These are phyloP conservation scores for Hortiboletus flavorubellus DNA, from an alignment of 768 basidiomycete genomes.

Conservation along the genomic window DNA sequence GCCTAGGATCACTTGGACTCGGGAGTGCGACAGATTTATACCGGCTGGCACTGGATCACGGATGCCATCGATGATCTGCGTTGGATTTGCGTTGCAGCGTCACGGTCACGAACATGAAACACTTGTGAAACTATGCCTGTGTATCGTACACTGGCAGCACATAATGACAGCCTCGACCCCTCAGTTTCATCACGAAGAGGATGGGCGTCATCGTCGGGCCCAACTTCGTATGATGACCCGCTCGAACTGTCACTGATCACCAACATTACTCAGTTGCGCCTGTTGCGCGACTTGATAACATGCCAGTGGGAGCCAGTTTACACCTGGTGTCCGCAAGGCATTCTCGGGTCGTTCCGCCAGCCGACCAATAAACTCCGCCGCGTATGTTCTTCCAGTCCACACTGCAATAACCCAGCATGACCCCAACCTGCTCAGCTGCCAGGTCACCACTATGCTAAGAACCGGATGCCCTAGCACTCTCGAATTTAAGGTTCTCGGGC, in stretches of 20 bases:
- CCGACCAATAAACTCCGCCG: too few relatives aligned
- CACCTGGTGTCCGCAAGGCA: constrained; percentile 1
- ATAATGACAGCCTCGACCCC: too few relatives aligned
- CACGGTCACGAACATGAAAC: too few relatives aligned
- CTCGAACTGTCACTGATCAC: background rate
- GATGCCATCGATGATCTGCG: background rate
- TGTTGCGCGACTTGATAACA: background rate
- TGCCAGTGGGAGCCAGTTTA: background rate
- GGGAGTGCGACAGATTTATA: background rate
- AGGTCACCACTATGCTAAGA: background rate
- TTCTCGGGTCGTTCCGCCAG: background rate
- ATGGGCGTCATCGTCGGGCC: background rate
- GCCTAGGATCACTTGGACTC: background rate
- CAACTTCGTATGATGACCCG: too few relatives aligned
- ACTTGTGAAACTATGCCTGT: too few relatives aligned
- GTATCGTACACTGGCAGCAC: too few relatives aligned
- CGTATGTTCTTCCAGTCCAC: background rate
- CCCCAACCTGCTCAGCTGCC: background rate
- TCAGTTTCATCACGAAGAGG: background rate
- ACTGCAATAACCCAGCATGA: background rate
- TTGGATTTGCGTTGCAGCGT: background rate
- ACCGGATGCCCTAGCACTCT: background rate
- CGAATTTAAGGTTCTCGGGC: background rate
- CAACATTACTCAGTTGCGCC: background rate
- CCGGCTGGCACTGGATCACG: background rate